Percentiles rank a stretch among this genome's conserved stretches.
Conservation (phyloP, 768 basidiomycete genomes). For the Leccinum uliginosum region DNA sequence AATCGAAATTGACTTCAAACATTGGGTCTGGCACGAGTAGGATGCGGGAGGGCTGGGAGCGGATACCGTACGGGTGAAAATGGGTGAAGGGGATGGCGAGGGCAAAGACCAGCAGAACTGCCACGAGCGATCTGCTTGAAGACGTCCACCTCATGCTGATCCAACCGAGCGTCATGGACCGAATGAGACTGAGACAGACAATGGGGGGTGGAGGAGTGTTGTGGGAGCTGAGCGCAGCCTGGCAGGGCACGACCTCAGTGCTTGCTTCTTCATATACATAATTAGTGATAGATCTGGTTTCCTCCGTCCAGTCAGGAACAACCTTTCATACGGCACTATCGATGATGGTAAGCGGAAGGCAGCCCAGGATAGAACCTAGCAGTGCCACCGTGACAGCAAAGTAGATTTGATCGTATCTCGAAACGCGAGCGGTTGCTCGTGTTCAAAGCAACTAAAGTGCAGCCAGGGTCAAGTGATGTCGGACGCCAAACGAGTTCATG, state of each 20-base stretch:
- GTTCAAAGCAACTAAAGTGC: not conserved
- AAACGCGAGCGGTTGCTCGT: not conserved
- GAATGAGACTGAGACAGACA: not conserved
- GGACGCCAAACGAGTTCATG: not conserved
- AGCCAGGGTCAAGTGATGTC: not conserved
- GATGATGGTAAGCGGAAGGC: not conserved
- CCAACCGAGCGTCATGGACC: not conserved
- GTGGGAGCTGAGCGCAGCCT: not conserved
- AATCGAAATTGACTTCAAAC: not conserved
- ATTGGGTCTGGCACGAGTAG: not conserved
- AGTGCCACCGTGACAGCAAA: not conserved
- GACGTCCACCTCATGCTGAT: not conserved
- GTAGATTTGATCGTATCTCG: not conserved
- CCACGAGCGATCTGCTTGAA: not conserved
- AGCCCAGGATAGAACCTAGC: not conserved
- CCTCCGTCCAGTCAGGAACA: not conserved
- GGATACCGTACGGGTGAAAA: not conserved
- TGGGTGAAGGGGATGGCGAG: not conserved
- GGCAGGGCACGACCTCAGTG: not conserved
- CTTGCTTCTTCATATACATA: not conserved
- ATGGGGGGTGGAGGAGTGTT: not conserved
- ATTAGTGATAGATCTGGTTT: not conserved
- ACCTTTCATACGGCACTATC: not conserved
- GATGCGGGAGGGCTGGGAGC: not conserved
- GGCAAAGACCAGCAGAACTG: not conserved